phyloP scores from a whole-genome alignment of 2,329 filamentous ascomycete species.

The Exophiala dermatitidis region DNA sequence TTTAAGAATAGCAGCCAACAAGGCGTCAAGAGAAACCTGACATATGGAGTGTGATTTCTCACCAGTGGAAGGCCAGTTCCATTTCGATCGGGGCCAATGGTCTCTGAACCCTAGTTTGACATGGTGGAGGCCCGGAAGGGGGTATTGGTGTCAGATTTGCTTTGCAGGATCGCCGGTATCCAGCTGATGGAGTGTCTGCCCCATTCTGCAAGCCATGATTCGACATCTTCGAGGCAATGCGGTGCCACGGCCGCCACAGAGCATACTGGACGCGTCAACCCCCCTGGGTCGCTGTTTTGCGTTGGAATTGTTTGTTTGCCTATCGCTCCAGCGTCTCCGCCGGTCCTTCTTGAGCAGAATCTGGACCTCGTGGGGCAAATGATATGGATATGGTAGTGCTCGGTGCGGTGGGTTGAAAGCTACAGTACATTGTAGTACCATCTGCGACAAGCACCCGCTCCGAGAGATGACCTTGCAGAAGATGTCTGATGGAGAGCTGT shows the following conservation, averaged over 20 bases:
- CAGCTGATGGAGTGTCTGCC: neutral
- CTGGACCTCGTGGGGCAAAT: neutral
- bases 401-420: no score
- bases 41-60: neutral
- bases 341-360: neutral
- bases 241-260: neutral
- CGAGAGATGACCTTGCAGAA: no score
- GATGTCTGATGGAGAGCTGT: no score
- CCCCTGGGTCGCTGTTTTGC: neutral
- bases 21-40: neutral
- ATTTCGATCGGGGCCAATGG: neutral
- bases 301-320: neutral
- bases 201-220: neutral
- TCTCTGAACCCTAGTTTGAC: neutral
- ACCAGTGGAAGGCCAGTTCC: neutral
- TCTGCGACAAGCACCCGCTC: no score
- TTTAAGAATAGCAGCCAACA: slow-evolving; percentile 14
- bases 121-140: slow-evolving; percentile 1
- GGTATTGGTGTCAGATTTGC: neutral
- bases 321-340: neutral
- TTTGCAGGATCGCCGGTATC: slow-evolving; percentile 1
- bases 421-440: no score
- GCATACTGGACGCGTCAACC: neutral
- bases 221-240: neutral
- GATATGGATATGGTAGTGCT: neutral